Conservation (phyloP, 2,329 filamentous ascomycete species). For the Alternaria triticina region DNA sequence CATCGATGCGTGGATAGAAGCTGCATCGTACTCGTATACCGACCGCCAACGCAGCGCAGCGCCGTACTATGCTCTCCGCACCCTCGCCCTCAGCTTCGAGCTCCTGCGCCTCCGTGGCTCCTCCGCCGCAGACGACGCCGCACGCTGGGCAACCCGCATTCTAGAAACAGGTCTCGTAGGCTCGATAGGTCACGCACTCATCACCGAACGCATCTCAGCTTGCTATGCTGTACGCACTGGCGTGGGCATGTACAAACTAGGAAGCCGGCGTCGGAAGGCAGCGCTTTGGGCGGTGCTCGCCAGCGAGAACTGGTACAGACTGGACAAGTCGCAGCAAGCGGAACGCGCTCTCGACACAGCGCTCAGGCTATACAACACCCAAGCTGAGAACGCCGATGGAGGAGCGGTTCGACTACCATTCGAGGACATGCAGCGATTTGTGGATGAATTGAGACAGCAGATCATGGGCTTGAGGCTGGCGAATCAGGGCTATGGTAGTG, state of each 20-base stretch:
- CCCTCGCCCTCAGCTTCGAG: constrained; percentile 77
- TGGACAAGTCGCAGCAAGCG: constrained; percentile 78
- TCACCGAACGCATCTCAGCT: constrained; percentile 84
- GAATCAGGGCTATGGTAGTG: constrained; percentile 52
- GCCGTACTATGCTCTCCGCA: constrained; percentile 80
- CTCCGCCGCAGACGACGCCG: constrained; percentile 82
- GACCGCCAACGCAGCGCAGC: constrained; percentile 73
- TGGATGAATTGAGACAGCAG: constrained; percentile 71
- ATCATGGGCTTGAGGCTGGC: constrained; percentile 54
- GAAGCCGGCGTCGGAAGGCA: constrained; percentile 79
- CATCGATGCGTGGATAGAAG: constrained; percentile 86
- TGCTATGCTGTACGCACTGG: constrained; percentile 81
- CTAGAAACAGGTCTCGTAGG: constrained; percentile 78
- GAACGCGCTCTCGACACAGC: constrained; percentile 79
- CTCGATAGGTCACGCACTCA: constrained; percentile 76
- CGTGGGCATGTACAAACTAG: constrained; percentile 70
- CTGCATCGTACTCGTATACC: constrained; percentile 89
- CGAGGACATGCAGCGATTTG: constrained; percentile 65
- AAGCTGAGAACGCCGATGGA: constrained; percentile 29
- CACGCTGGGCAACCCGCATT: constrained; percentile 80
- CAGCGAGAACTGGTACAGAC: constrained; percentile 80
- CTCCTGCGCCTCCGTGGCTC: constrained; percentile 81
- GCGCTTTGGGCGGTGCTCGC: constrained; percentile 87
- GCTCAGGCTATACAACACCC: constrained; percentile 58
- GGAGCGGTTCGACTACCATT: constrained; percentile 50